Evolutionary conservation across 768 basidiomycete genomes (phyloP).

Genomic region (Boletus rex-veris): DNA sequence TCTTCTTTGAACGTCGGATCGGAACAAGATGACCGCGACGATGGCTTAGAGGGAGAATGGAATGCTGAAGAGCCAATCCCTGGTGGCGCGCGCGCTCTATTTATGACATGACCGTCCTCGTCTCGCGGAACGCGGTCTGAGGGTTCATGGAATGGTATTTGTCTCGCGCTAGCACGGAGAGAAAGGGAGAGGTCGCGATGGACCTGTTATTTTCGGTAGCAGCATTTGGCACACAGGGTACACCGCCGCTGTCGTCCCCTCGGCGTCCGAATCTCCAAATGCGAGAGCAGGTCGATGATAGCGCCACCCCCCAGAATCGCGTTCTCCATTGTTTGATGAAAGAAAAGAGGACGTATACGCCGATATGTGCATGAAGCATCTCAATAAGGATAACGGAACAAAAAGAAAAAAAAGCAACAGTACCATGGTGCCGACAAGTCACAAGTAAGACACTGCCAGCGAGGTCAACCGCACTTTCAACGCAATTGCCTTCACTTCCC

Average conservation of each 20-base stretch:
- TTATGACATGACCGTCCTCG: neutral
- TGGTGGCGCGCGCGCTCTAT: neutral
- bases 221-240: neutral
- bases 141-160: conserved; percentile 5
- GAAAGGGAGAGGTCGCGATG: neutral
- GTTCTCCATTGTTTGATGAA: neutral
- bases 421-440: too few relatives aligned
- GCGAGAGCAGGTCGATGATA: neutral
- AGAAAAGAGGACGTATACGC: too few relatives aligned
- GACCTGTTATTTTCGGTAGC: neutral
- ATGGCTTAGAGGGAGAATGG: neutral
- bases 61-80: neutral
- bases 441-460: neutral
- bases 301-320: neutral
- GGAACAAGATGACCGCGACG: neutral
- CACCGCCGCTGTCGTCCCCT: neutral
- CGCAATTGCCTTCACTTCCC: neutral
- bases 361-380: too few relatives aligned
- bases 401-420: neutral
- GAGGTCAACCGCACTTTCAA: neutral
- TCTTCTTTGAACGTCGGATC: too few relatives aligned
- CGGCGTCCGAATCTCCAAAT: neutral
- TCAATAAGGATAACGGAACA: too few relatives aligned
- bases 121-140: conserved; percentile 9
- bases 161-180: neutral